Evolutionary conservation across 1,284 basidiomycete species (phyloP).

Genomic region (Cryptococcus hybrid): DNA sequence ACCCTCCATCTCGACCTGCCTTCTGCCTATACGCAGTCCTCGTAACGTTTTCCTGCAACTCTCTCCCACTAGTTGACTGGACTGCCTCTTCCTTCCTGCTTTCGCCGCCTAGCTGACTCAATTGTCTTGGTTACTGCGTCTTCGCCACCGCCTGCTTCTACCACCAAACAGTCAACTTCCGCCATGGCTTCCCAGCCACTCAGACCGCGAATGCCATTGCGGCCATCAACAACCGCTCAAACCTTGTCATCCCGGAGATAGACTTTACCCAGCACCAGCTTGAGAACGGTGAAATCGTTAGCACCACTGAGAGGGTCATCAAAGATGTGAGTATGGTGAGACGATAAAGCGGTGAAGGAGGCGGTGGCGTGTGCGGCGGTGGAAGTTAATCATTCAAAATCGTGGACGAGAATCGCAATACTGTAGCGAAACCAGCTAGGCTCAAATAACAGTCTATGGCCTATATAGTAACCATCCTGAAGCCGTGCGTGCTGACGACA

Average conservation of each 20-base stretch:
- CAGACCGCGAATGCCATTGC: conserved; percentile 48
- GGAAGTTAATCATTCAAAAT: too few relatives aligned
- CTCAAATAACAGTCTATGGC: too few relatives aligned
- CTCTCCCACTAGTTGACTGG: neutral
- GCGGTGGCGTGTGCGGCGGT: neutral
- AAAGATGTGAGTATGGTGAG: conserved; percentile 47
- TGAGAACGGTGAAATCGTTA: conserved; percentile 82
- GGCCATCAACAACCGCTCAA: conserved; percentile 40
- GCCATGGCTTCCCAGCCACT: conserved; percentile 38
- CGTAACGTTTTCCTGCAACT: neutral
- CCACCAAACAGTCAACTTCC: neutral
- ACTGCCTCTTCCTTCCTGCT: neutral
- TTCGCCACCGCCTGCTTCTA: conserved; percentile 5
- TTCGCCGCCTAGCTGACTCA: neutral
- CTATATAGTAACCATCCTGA: neutral
- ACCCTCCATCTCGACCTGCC: neutral
- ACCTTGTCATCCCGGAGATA: conserved; percentile 62
- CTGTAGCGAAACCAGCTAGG: too few relatives aligned
- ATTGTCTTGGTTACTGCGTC: neutral
- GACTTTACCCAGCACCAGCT: conserved; percentile 87
- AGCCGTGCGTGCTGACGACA: neutral
- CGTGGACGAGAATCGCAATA: too few relatives aligned
- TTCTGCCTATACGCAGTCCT: neutral
- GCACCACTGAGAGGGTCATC: conserved; percentile 53
- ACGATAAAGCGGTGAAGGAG: neutral